Evolutionary conservation across 2,329 filamentous ascomycete genomes (phyloP), one percentile per base, ranked within the genome.

Genomic region (Aureobasidium leucospermi): DNA sequence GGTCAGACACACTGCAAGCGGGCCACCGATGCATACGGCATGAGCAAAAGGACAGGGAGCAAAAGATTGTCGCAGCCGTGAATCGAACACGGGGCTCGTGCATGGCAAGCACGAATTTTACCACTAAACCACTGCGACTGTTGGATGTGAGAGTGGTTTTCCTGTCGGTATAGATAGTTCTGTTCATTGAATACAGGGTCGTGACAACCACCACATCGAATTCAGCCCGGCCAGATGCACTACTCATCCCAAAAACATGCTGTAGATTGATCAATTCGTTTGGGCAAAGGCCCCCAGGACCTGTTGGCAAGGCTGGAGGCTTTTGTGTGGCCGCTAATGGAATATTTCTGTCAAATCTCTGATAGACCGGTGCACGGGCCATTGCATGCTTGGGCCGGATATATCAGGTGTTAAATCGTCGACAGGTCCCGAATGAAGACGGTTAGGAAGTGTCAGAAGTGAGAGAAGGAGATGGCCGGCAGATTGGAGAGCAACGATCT

Each of bases 81-180:
- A 58, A 58, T 58, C 55, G 55, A 58, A 58, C 55, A 58, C 55
- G 55, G 55, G 55, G 55, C 55, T 58, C 55, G 55, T 58, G 42
- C 42, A 58, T 58, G 55, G 55, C 55, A 58, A 58, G 42, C 42
- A 58, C 55, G 55, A 58, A 58, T 58, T 58, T 58, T 58, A 58
- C 55, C 55, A 58, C 55, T 58, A 58, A 58, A 58, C 55, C 55
- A 58, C 55, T 58, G 43, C 55, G 55, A 58, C 55, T 41, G 7
- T 15, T 29, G 48, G 23, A 13, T 36, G 34, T 36, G 34, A 19
- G 19, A 19, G 19, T 19, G 19, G 19, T 19, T 19, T 19, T 19
- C 19, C 19, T 19, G 19, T 19, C 19, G 2, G 19, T 19, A 19
- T 19, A 19, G 19, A 19, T 19, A 19, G 19, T 19, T 19, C 19